phyloP scores from a whole-genome alignment of 163 green algal species.

The Prototheca cutis region DNA sequence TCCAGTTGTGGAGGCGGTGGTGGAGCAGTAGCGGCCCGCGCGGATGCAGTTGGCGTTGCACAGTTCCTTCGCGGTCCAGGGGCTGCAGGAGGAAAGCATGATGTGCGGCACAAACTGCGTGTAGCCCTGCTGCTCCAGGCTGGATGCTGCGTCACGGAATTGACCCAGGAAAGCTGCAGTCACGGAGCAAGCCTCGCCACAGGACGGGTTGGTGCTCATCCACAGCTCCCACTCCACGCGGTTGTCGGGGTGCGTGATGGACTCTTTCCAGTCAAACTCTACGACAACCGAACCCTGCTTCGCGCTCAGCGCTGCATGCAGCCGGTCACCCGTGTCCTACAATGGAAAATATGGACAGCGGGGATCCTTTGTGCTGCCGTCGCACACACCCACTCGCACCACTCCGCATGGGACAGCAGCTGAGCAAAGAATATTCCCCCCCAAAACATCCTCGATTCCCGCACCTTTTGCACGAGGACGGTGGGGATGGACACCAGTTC shows the following conservation, averaged over 20 bases:
- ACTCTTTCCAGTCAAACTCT: constrained; percentile 69
- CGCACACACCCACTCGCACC: no score
- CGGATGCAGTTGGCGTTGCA: constrained; percentile 38
- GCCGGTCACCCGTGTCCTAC: constrained; percentile 38
- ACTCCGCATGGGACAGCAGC: no score
- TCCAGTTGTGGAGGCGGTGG: background rate
- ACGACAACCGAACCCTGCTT: constrained; percentile 31
- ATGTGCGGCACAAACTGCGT: constrained; percentile 71
- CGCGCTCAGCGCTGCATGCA: constrained; percentile 45
- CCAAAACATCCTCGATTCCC: no score
- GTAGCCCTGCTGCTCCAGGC: constrained; percentile 23
- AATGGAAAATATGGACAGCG: no score
- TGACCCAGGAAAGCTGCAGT: constrained; percentile 56
- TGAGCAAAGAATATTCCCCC: no score
- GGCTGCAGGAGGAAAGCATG: constrained; percentile 55
- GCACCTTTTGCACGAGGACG: constrained; percentile 26
- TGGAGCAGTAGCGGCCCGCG: constrained; percentile 33
- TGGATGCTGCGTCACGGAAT: constrained; percentile 17
- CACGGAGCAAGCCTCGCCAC: constrained; percentile 58
- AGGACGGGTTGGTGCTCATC: constrained; percentile 73
- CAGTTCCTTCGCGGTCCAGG: background rate
- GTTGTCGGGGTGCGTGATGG: constrained; percentile 22
- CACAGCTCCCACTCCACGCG: constrained; percentile 83
- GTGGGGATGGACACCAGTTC: constrained; percentile 33
- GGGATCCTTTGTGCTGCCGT: no score